A percentile compares a stretch with the other conserved stretches of the same genome.
phyloP scores from a whole-genome alignment of 768 basidiomycete species.

The Kwoniella botswanensis region DNA sequence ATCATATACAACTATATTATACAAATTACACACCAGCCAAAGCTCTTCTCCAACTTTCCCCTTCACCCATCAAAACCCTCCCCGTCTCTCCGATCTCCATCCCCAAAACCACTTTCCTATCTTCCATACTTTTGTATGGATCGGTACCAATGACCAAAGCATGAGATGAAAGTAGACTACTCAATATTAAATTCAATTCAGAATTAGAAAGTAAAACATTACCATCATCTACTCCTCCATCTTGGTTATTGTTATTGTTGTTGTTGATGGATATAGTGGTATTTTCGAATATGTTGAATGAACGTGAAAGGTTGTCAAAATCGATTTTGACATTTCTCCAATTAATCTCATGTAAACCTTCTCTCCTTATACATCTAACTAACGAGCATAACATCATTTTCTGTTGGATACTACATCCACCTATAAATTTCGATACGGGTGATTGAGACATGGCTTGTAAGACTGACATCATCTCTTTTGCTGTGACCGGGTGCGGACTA shows the following conservation, averaged over 20 bases:
- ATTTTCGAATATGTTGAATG: slow-evolving; percentile 62
- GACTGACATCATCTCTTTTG: slow-evolving; percentile 76
- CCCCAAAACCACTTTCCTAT: slow-evolving; percentile 78
- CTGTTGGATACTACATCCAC: slow-evolving; percentile 84
- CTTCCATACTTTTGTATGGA: slow-evolving; percentile 67
- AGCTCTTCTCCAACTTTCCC: slow-evolving; percentile 60
- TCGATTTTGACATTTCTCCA: slow-evolving; percentile 81
- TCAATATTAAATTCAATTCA: slow-evolving; percentile 73
- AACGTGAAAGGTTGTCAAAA: slow-evolving; percentile 71
- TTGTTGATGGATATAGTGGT: background rate
- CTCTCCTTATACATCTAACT: slow-evolving; percentile 77
- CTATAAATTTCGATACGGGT: slow-evolving; percentile 81
- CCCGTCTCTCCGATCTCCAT: slow-evolving; percentile 84
- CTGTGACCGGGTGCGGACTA: slow-evolving; percentile 63
- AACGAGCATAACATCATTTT: slow-evolving; percentile 83
- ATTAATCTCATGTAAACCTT: slow-evolving; percentile 84
- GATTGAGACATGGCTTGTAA: slow-evolving; percentile 87
- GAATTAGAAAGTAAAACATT: slow-evolving; percentile 62
- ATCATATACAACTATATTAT: background rate
- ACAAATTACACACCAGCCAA: slow-evolving; percentile 50
- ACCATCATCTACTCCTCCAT: background rate
- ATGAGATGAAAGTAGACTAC: slow-evolving; percentile 75
- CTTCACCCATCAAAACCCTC: slow-evolving; percentile 79
- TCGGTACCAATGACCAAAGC: slow-evolving; percentile 75
- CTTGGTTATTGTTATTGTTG: background rate